A percentile compares a stretch with the other conserved stretches of the same genome.
Conservation (phyloP, 2,329 filamentous ascomycete genomes). For the Colletotrichum sp. region DNA sequence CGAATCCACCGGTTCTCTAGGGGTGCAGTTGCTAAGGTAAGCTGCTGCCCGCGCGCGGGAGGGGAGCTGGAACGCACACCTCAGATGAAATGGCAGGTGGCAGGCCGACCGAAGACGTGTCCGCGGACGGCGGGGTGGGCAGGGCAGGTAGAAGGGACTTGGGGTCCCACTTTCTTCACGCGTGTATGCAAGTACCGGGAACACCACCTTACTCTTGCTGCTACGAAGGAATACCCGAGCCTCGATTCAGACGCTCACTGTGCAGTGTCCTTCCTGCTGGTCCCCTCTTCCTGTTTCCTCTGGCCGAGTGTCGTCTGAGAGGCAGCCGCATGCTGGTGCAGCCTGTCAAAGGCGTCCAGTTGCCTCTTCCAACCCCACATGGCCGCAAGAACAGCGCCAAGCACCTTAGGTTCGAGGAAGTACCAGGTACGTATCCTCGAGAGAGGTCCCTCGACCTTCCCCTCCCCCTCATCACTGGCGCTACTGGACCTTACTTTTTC, state of each 20-base stretch:
- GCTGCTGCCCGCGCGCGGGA: not conserved
- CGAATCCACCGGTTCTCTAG: not conserved
- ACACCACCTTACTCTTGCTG: not conserved
- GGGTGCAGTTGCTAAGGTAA: not conserved
- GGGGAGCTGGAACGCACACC: conserved; percentile 3
- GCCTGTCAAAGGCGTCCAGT: conserved; percentile 9
- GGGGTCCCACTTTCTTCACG: not conserved
- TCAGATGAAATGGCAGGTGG: conserved; percentile 19
- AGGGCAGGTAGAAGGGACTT: not conserved
- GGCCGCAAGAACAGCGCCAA: not conserved
- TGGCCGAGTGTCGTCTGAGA: not conserved
- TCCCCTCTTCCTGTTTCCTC: not conserved
- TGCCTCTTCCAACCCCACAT: conserved; percentile 10
- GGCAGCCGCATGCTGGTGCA: not conserved
- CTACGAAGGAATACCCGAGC: not conserved
- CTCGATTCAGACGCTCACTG: not conserved
- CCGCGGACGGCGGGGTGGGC: not conserved
- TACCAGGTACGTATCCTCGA: not conserved
- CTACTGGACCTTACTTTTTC: conserved; percentile 7
- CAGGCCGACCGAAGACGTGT: conserved; percentile 2
- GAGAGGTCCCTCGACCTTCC: not conserved
- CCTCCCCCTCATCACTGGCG: not conserved
- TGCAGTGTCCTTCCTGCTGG: not conserved
- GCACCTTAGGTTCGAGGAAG: not conserved
- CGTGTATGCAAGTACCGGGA: not conserved